phyloP scores from a whole-genome alignment of 2,329 filamentous ascomycete genomes.

The Cladosporium austrohemisphaericum region DNA sequence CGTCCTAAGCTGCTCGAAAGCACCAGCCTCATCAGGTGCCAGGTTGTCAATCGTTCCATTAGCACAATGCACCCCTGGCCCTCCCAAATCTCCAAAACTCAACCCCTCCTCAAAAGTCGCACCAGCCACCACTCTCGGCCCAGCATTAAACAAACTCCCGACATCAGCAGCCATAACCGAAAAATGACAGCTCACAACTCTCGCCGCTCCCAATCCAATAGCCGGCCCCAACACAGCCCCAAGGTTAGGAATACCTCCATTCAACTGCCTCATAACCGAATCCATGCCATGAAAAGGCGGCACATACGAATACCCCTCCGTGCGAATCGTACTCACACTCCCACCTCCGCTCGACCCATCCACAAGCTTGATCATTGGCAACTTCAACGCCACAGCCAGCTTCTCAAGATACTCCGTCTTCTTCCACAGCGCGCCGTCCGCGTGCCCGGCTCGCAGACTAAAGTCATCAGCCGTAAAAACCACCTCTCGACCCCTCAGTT shows the following conservation, averaged over 20 bases:
- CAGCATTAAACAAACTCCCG: constrained; percentile 61
- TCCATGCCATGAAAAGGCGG: constrained; percentile 55
- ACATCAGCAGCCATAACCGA: constrained; percentile 63
- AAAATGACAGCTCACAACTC: constrained; percentile 61
- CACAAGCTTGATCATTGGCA: constrained; percentile 62
- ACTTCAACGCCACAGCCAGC: constrained; percentile 52
- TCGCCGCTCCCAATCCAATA: constrained; percentile 60
- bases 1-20: constrained; percentile 57
- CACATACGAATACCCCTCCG: constrained; percentile 56
- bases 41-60: constrained; percentile 66
- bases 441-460: constrained; percentile 60
- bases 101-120: constrained; percentile 64
- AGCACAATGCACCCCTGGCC: constrained; percentile 58
- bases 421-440: constrained; percentile 56
- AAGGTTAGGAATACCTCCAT: constrained; percentile 61
- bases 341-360: constrained; percentile 63
- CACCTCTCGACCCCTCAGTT: constrained; percentile 51
- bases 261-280: constrained; percentile 55
- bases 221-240: constrained; percentile 62
- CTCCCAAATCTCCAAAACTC: constrained; percentile 56
- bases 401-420: constrained; percentile 60
- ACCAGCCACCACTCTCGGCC: constrained; percentile 57
- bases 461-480: constrained; percentile 64
- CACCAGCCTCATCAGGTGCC: constrained; percentile 57
- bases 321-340: constrained; percentile 57